Evolutionary conservation across 805 yeast genomes (phyloP), one percentile per base, ranked within the genome.

Genomic region (Starmerella apis): DNA sequence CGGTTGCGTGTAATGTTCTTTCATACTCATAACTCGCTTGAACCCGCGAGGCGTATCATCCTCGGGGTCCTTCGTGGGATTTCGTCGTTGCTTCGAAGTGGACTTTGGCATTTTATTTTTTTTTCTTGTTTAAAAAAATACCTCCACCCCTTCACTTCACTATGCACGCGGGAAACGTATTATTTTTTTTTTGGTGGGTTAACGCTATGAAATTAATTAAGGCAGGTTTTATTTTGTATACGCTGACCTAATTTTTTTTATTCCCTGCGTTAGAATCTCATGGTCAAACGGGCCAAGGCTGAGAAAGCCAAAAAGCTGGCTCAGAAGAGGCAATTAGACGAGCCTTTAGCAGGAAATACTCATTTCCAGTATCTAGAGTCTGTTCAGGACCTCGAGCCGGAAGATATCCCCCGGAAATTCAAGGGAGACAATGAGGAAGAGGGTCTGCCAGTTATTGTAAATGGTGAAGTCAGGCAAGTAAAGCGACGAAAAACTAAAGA

Each of bases 401-500:
- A 88, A 63, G 66, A 72, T 56, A 67, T 63, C 49, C 94, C 96
- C 1, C 75, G 97, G 64, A 59, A 65, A 2, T 66, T 78, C 55
- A 66, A 67, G 3, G 61, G 57, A 11, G 67, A 66, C 10, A 53
- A 50, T n/a, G 73, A 70, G 5, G 71, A 69, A 4, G 95, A 84
- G 62, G 81, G 83, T 10, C 71, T 90, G 49, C 97, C 97, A 0
- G 84, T 88, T 48, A 70, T 73, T 4, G 71, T 73, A 14, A 85
- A 79, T 54, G 96, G 95, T 48, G 74, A 71, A 47, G 71, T 90
- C n/a, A 77, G 81, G 65, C 73, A 94, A 59, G 84, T 80, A 10
- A 52, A 49, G 38, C 22, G 46, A 58, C 60, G 49, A 61, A 61
- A 46, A 62, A 25, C 58, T 55, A 48, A 43, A 37, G 19, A 59